A percentile compares a stretch with the other conserved stretches of the same genome.
These are phyloP conservation scores for Capsella bursapastoris DNA, from an alignment of 345 rosid genomes.

Conservation along the genomic window DNA sequence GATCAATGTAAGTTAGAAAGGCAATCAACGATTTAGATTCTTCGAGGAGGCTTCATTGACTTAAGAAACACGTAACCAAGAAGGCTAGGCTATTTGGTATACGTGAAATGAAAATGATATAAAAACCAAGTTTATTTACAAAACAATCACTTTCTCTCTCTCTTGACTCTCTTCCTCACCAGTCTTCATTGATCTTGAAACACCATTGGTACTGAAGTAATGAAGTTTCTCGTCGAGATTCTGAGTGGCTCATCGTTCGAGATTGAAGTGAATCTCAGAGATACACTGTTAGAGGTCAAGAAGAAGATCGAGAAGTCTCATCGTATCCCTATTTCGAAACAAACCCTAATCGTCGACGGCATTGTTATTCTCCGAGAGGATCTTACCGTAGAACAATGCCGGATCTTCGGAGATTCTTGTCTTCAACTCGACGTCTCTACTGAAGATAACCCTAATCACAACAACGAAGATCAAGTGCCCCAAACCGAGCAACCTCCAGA, in stretches of 20 bases:
- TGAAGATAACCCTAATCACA: not conserved
- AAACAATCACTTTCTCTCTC: not conserved
- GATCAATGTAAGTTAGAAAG: not conserved
- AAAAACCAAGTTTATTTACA: not conserved
- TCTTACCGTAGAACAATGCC: slow-evolving; percentile 46
- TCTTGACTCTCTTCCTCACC: not conserved
- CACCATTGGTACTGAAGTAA: slow-evolving; percentile 32
- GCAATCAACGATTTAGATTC: not conserved
- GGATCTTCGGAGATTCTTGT: slow-evolving; percentile 56
- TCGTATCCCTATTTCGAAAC: slow-evolving; percentile 47
- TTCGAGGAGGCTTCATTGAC: not conserved
- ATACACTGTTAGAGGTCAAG: slow-evolving; percentile 69
- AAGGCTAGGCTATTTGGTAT: not conserved
- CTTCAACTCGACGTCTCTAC: slow-evolving; percentile 55
- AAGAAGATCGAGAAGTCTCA: slow-evolving; percentile 65
- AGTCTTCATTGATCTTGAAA: not conserved
- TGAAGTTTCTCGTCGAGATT: slow-evolving; percentile 67
- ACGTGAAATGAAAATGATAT: not conserved
- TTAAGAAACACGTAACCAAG: not conserved
- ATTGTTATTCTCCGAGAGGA: slow-evolving; percentile 53
- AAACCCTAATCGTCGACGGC: slow-evolving; percentile 59
- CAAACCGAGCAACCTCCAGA: not conserved
- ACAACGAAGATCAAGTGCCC: not conserved
- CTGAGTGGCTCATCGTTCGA: slow-evolving; percentile 54
- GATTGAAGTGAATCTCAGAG: slow-evolving; percentile 61